Conservation (phyloP, 2,329 filamentous ascomycete species). For the Penicillium corylophilum region DNA sequence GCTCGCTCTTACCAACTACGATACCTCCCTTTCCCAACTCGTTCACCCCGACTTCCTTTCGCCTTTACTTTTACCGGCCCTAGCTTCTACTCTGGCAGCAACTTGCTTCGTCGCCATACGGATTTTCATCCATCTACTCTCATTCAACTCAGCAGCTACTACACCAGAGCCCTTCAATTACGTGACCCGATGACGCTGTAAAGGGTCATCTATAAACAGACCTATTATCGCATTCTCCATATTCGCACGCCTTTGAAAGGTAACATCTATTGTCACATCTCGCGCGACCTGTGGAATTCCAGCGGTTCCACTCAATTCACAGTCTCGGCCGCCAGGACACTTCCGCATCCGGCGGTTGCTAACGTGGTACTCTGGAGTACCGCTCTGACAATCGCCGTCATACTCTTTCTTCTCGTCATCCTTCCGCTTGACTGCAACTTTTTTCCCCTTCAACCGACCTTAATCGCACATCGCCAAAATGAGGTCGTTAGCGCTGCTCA, state of each 20-base stretch:
- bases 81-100: slow-evolving; percentile 5
- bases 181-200: slow-evolving; percentile 13
- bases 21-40: slow-evolving; percentile 10
- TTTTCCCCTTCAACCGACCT: slow-evolving; percentile 2
- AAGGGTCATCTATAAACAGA: neutral
- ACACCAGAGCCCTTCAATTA: slow-evolving; percentile 1
- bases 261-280: neutral
- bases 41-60: slow-evolving; percentile 8
- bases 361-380: slow-evolving; percentile 37
- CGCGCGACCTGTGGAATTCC: slow-evolving; percentile 6
- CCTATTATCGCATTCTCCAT: neutral
- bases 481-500: slow-evolving; percentile 34
- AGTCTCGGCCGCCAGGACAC: slow-evolving; percentile 15
- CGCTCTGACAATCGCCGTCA: slow-evolving; percentile 17
- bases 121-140: slow-evolving; percentile 12
- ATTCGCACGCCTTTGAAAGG: neutral
- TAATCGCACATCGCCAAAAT: slow-evolving; percentile 26
- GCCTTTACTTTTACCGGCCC: slow-evolving; percentile 1
- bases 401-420: slow-evolving; percentile 14
- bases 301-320: slow-evolving; percentile 10
- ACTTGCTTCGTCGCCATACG: slow-evolving; percentile 8
- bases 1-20: slow-evolving; percentile 24
- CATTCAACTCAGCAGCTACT: slow-evolving; percentile 14
- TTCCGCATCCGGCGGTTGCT: slow-evolving; percentile 38
- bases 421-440: slow-evolving; percentile 9